Conservation (phyloP, 768 basidiomycete genomes). For the Leucosporidium scottii region DNA sequence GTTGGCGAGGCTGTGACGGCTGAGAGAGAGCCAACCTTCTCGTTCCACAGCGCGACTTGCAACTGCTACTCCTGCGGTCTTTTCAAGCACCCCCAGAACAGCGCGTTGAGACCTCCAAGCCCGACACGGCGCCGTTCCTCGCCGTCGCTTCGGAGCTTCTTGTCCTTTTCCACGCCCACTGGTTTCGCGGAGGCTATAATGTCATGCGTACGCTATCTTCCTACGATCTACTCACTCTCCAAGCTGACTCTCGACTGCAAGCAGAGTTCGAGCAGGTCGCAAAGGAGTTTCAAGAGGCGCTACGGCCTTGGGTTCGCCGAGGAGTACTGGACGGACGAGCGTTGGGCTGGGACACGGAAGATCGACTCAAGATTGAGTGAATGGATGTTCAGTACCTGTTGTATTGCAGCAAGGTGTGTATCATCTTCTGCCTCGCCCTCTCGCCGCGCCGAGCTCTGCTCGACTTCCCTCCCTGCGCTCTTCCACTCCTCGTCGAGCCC, state of each 20-base stretch:
- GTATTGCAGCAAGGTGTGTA: too few relatives aligned
- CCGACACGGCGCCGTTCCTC: constrained; percentile 9
- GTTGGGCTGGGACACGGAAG: constrained; percentile 22
- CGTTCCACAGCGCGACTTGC: constrained; percentile 22
- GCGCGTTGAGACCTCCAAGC: neutral
- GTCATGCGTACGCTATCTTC: constrained; percentile 25
- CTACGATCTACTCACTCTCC: neutral
- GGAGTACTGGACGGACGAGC: constrained; percentile 26
- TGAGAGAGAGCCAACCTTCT: neutral
- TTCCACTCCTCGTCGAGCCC: too few relatives aligned
- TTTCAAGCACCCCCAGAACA: neutral
- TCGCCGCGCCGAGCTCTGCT: too few relatives aligned
- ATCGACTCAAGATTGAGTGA: constrained; percentile 21
- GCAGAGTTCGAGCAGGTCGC: constrained; percentile 22
- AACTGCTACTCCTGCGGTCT: constrained; percentile 24
- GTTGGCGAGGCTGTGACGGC: too few relatives aligned
- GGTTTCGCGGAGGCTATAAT: constrained; percentile 2
- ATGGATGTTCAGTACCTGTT: neutral
- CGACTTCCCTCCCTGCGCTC: too few relatives aligned
- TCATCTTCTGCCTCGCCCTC: too few relatives aligned
- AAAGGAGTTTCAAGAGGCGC: constrained; percentile 4
- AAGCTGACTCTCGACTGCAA: neutral
- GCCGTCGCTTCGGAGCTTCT: constrained; percentile 14
- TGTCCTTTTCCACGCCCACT: constrained; percentile 28
- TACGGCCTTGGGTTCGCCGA: constrained; percentile 22